Evolutionary conservation across 225 moss, liverwort and hornwort genomes (phyloP).

Genomic region (Anthoceros angustus): DNA sequence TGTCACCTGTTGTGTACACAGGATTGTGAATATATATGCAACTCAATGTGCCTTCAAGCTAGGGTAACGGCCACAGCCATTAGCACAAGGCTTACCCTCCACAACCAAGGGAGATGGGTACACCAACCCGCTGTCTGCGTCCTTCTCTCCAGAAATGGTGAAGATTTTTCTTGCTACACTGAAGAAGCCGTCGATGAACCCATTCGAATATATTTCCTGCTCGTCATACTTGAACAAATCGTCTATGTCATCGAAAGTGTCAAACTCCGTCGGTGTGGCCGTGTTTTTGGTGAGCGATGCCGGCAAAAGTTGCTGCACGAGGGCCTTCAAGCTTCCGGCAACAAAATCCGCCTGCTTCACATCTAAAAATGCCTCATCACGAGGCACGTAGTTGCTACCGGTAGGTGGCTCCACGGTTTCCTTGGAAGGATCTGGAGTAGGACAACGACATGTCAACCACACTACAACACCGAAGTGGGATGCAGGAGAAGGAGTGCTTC

Average conservation of each 20-base stretch:
- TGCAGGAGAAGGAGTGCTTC: too few species aligned
- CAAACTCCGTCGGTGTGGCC: background rate
- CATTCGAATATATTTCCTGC: background rate
- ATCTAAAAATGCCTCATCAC: background rate
- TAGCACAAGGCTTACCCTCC: background rate
- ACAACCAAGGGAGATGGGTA: background rate
- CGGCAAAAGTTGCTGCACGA: background rate
- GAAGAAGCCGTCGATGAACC: background rate
- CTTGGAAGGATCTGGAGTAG: background rate
- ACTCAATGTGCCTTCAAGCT: background rate
- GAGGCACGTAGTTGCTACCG: background rate
- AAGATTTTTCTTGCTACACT: background rate
- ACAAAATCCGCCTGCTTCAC: conserved; percentile 4
- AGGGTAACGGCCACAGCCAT: background rate
- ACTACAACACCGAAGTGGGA: too few species aligned
- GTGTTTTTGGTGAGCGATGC: background rate
- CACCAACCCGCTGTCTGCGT: background rate
- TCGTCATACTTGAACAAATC: background rate
- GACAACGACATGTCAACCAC: too few species aligned
- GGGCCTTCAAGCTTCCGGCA: background rate
- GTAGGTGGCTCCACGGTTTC: background rate
- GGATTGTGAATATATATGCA: too few species aligned
- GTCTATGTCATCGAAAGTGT: background rate
- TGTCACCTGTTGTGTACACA: background rate
- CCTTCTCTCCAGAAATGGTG: background rate